phyloP scores from a whole-genome alignment of 2,329 filamentous ascomycete genomes.

The Metarhizium guizhouense region DNA sequence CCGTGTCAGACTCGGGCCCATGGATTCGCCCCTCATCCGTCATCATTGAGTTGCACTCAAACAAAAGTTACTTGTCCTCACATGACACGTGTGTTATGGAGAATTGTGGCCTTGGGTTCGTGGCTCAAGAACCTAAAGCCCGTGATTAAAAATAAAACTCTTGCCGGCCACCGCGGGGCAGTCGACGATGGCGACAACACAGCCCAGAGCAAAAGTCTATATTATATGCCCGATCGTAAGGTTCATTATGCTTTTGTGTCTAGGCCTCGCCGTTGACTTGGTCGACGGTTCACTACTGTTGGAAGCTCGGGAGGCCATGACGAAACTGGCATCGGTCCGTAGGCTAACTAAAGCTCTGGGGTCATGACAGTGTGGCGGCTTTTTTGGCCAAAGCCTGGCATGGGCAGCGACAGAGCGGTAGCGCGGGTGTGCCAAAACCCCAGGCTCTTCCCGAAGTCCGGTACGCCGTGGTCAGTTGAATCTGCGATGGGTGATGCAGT shows the following conservation, averaged over 20 bases:
- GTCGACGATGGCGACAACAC: neutral
- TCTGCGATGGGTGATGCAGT: too few species aligned
- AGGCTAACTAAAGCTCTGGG: neutral
- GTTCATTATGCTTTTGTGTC: neutral
- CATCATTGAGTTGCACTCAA: neutral
- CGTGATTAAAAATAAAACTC: neutral
- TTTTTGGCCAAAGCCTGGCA: neutral
- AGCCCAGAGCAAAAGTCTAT: neutral
- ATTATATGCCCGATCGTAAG: neutral
- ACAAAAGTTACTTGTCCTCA: neutral
- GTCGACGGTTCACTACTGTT: neutral
- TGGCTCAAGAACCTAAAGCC: neutral
- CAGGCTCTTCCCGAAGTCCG: neutral
- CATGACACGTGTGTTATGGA: neutral
- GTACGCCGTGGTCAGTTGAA: neutral
- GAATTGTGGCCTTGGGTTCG: neutral
- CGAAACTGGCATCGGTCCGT: neutral
- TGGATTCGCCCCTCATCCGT: neutral
- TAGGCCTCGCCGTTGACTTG: neutral
- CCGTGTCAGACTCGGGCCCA: neutral
- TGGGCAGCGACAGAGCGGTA: neutral
- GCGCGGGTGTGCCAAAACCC: neutral
- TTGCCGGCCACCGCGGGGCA: neutral
- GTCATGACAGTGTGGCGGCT: constrained; percentile 4
- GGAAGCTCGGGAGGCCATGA: constrained; percentile 1